Conservation (phyloP, 139 green algal species). For the Tetradesmus obliquus region DNA sequence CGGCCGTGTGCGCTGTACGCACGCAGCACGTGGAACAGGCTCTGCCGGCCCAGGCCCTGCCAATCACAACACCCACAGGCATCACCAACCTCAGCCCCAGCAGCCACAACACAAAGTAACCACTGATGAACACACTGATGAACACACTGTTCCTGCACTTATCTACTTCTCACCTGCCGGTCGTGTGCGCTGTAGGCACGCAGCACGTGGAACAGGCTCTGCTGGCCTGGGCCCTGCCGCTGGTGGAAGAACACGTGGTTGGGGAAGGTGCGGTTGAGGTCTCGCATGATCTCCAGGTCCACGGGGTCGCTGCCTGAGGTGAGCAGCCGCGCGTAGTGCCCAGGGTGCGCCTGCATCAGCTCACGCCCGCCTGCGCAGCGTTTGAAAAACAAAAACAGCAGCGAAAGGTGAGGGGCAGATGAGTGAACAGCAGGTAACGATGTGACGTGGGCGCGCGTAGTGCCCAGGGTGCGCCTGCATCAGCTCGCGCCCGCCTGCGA, state of each 20-base stretch:
- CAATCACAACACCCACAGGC: background rate
- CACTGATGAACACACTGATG: background rate
- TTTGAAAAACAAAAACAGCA: background rate
- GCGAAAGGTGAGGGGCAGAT: background rate
- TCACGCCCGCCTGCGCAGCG: slow-evolving; percentile 38
- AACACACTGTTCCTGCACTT: background rate
- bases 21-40: slow-evolving; percentile 87
- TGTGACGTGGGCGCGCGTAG: slow-evolving; percentile 36
- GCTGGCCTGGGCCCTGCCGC: slow-evolving; percentile 81
- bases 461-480: slow-evolving; percentile 29
- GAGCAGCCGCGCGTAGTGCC: slow-evolving; percentile 52
- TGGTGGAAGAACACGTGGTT: slow-evolving; percentile 84
- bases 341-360: slow-evolving; percentile 42
- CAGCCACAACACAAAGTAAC: too few relatives aligned
- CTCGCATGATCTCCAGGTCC: slow-evolving; percentile 75
- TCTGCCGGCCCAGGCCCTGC: slow-evolving; percentile 78
- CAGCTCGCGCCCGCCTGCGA: slow-evolving; percentile 48
- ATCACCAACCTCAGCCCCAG: background rate
- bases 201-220: slow-evolving; percentile 88
- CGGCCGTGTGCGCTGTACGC: slow-evolving; percentile 65
- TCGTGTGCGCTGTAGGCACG: slow-evolving; percentile 72
- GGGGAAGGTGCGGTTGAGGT: slow-evolving; percentile 87
- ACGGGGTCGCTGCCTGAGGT: slow-evolving; percentile 24
- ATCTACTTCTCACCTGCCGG: slow-evolving; percentile 47
- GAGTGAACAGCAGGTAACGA: background rate